Percentiles rank a stretch among this genome's conserved stretches.
Evolutionary conservation across 345 rosid genomes (phyloP).

Genomic region (Citrus sp.): DNA sequence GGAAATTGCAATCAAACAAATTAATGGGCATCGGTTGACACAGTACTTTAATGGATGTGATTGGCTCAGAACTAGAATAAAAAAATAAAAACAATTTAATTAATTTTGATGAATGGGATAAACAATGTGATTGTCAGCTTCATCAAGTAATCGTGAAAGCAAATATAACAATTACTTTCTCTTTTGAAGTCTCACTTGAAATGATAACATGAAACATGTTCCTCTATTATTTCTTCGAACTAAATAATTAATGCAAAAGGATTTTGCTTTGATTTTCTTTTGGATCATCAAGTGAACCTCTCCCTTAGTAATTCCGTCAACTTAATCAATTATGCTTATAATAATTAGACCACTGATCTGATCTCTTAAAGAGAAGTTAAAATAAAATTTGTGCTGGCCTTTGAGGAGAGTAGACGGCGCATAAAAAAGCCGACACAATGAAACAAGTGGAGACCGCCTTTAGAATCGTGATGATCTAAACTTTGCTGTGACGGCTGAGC

Average conservation of each 20-base stretch:
- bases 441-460: neutral
- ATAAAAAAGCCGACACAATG: neutral
- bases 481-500: neutral
- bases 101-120: neutral
- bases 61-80: conserved; percentile 10
- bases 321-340: neutral
- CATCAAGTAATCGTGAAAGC: conserved; percentile 1
- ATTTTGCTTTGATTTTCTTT: neutral
- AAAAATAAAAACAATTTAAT: neutral
- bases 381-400: neutral
- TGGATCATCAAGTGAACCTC: neutral
- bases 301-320: neutral
- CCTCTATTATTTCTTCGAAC: neutral
- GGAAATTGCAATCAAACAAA: neutral
- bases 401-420: neutral
- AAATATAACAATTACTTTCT: neutral
- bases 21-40: neutral
- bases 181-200: neutral
- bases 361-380: neutral
- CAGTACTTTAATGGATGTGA: neutral
- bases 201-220: neutral
- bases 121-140: conserved; percentile 5
- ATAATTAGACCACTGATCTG: neutral
- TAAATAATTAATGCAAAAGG: neutral
- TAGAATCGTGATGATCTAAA: neutral